Evolutionary conservation across 2,329 filamentous ascomycete species (phyloP), one percentile per base, ranked within the genome.

Genomic region (Colletotrichum echinochloae): DNA sequence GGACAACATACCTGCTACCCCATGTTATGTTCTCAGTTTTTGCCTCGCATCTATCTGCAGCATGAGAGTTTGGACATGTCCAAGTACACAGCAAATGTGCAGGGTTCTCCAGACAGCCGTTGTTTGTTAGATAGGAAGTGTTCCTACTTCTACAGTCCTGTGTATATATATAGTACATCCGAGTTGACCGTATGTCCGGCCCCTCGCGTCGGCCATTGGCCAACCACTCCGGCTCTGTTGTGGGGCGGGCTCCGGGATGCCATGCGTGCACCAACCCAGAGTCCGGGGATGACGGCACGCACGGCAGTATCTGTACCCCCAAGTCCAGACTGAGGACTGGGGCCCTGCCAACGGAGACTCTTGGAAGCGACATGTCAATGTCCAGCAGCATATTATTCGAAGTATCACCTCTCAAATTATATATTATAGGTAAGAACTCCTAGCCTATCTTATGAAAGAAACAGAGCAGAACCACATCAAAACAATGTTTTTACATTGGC

Each of bases 401-500:
- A 39, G 7, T 35, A 49, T 41, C n/a, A 20, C 63, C 68, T 59
- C 57, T 59, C 64, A 11, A 48, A 63, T 63, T 63, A 63, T 68
- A 52, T 60, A 68, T 71, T 68, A 71, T 62, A 48, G n/a, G 59
- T 48, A 65, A 63, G 68, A 46, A 16, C 16, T 37, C 20, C 51
- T 49, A 37, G 44, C 23, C 44, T 35, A 46, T 30, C 35, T 54
- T 30, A n/a, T n/a, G 18, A 16, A n/a, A n/a, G 35, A 30, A 28
- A 28, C 23, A 63, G n/a, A 55, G 16, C 37, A 41, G 35, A 44
- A 28, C 16, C 33, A 41, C n/a, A 39, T 28, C 7, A 37, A 33
- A 33, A 35, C 44, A 37, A 16, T 49, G 63, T 67, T 59, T 46
- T 52, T 70, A 67, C 52, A 54, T 28, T 2, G 33, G 23, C 3